Evolutionary conservation across 345 rosid species (phyloP).

Genomic region (Streptanthus diversifolius): DNA sequence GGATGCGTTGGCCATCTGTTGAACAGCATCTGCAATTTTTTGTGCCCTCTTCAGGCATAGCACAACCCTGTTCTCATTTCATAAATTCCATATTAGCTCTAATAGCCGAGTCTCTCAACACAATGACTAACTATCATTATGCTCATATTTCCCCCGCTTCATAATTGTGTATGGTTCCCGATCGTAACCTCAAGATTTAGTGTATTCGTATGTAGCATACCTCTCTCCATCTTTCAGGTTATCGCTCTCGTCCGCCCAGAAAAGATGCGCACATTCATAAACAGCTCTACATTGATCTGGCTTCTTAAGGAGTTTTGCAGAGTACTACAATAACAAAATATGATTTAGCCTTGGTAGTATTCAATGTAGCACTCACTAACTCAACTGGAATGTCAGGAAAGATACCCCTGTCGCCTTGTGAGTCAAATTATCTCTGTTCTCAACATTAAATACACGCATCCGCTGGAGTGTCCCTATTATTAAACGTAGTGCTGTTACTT

Average conservation of each 20-base stretch:
- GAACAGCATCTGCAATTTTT: slow-evolving; percentile 87
- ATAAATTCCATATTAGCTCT: slow-evolving; percentile 8
- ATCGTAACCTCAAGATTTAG: not conserved
- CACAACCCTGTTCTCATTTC: slow-evolving; percentile 56
- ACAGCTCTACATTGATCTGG: slow-evolving; percentile 99
- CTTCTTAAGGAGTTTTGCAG: slow-evolving; percentile 91
- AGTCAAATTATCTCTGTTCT: slow-evolving; percentile 87
- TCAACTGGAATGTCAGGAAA: slow-evolving; percentile 5
- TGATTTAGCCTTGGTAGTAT: slow-evolving; percentile 3
- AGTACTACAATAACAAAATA: slow-evolving; percentile 58
- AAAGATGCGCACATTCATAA: slow-evolving; percentile 89
- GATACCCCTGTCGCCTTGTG: slow-evolving; percentile 97
- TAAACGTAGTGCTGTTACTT: slow-evolving; percentile 82
- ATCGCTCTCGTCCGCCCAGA: slow-evolving; percentile 87
- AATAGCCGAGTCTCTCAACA: not conserved
- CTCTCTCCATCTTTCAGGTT: slow-evolving; percentile 92
- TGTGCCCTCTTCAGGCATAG: slow-evolving; percentile 81
- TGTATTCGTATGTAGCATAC: slow-evolving; percentile 39
- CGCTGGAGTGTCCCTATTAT: slow-evolving; percentile 95
- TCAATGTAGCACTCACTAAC: not conserved
- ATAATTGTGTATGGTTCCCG: not conserved
- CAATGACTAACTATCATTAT: not conserved
- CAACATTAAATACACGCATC: slow-evolving; percentile 90
- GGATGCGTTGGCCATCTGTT: slow-evolving; percentile 74
- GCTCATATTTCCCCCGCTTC: not conserved